Conservation (phyloP, 768 basidiomycete genomes). For the Gloeostereum incarnatum region DNA sequence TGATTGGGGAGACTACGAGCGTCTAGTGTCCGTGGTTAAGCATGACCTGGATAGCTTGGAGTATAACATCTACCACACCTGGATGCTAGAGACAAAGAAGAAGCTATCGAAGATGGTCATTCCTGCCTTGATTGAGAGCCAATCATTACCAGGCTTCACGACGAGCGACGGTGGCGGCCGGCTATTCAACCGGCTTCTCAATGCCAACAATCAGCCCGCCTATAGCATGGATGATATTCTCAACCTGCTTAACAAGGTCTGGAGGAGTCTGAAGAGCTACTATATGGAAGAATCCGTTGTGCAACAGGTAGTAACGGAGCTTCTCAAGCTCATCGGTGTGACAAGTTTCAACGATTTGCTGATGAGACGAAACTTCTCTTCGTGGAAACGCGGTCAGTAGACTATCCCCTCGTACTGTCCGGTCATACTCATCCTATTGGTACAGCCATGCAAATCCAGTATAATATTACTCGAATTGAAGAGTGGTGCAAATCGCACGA, state of each 20-base stretch:
- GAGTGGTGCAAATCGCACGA: constrained; percentile 99
- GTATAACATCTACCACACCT: constrained; percentile 99
- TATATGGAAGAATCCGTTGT: constrained; percentile 97
- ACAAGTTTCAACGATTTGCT: constrained; percentile 97
- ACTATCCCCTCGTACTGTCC: not conserved
- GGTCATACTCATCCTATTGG: not conserved
- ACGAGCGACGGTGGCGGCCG: constrained; percentile 90
- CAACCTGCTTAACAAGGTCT: constrained; percentile 93
- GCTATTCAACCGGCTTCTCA: constrained; percentile 88
- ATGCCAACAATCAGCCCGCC: constrained; percentile 80
- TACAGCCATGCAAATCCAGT: constrained; percentile 99
- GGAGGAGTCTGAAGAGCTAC: constrained; percentile 97
- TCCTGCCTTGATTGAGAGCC: constrained; percentile 96
- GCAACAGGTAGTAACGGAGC: constrained; percentile 90
- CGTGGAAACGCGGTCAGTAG: constrained; percentile 92
- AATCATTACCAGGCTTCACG: constrained; percentile 95
- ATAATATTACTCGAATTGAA: constrained; percentile 95
- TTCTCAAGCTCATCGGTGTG: constrained; percentile 92
- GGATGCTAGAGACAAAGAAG: constrained; percentile 99
- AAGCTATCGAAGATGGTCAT: constrained; percentile 95
- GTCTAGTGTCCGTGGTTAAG: constrained; percentile 94
- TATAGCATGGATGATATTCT: constrained; percentile 98
- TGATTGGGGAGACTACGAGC: constrained; percentile 96
- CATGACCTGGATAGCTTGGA: constrained; percentile 97
- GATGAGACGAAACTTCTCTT: constrained; percentile 98